Percentiles rank a stretch among this genome's conserved stretches.
These are phyloP conservation scores for Gracilaria gracilis DNA, from an alignment of 23 red algal genomes.

Conservation along the genomic window DNA sequence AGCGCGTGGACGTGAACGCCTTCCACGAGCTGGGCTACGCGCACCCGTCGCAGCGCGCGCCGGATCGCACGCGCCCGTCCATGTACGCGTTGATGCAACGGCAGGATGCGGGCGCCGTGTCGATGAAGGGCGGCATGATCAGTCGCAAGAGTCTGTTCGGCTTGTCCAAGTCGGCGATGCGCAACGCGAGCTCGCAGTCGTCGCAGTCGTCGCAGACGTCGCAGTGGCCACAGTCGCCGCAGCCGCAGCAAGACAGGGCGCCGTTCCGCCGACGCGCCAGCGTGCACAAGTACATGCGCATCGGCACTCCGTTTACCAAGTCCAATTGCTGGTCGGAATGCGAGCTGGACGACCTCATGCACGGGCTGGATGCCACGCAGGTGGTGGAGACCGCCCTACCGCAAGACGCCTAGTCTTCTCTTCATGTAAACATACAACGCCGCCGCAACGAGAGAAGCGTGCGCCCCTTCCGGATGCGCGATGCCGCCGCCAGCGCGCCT, in stretches of 20 bases:
- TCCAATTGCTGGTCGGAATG: no score
- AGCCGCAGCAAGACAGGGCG: neutral
- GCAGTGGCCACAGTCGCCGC: no score
- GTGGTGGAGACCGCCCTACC: constrained; percentile 21
- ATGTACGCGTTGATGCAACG: neutral
- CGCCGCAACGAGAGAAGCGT: neutral
- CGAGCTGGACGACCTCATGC: constrained; percentile 25
- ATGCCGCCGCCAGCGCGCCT: no score
- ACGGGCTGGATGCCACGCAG: neutral
- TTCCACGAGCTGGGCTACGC: constrained; percentile 7
- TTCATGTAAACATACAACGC: neutral
- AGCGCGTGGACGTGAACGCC: neutral
- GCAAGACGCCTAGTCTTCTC: neutral
- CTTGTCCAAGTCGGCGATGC: constrained; percentile 4
- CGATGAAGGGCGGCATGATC: neutral
- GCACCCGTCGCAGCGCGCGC: constrained; percentile 5
- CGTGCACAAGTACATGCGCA: constrained; percentile 27
- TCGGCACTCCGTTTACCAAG: no score
- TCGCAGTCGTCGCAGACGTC: no score
- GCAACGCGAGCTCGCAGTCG: neutral
- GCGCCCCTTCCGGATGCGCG: no score
- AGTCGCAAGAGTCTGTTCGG: constrained; percentile 1
- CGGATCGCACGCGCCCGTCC: neutral
- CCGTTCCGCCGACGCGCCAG: neutral
- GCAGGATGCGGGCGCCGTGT: no score